Evolutionary conservation across 2,329 filamentous ascomycete genomes (phyloP).

Genomic region (Harringtonia aguacate): DNA sequence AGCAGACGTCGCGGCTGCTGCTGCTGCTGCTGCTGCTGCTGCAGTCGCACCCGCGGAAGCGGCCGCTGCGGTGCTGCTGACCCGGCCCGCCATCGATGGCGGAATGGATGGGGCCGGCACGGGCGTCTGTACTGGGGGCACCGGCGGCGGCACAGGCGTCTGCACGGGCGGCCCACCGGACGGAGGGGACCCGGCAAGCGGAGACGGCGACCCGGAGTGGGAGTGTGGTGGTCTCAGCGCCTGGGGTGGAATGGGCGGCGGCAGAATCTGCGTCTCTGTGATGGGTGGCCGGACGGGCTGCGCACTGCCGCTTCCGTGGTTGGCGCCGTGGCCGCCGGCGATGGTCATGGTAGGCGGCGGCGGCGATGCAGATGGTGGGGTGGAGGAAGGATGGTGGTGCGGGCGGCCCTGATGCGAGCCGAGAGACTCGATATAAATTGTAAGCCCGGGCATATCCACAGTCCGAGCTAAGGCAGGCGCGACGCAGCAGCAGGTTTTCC

Average conservation of each 20-base stretch:
- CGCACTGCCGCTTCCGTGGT: background rate
- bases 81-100: background rate
- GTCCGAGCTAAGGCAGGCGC: too few species aligned
- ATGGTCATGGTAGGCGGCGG: background rate
- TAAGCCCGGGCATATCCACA: background rate
- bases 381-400: background rate
- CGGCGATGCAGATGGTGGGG: background rate
- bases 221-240: background rate
- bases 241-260: constrained; percentile 7
- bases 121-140: constrained; percentile 1
- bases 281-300: background rate
- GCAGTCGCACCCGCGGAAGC: too few species aligned
- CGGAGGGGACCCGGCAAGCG: background rate
- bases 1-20: background rate
- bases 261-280: constrained; percentile 7
- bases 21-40: background rate
- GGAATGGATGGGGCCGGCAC: constrained; percentile 9
- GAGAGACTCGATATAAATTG: background rate
- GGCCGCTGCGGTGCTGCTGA: background rate
- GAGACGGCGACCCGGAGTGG: background rate
- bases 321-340: background rate
- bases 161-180: background rate
- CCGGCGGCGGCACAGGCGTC: constrained; percentile 3
- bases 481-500: too few species aligned
- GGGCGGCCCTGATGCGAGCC: background rate